phyloP scores from a whole-genome alignment of 768 basidiomycete species.

The Hemileccinum impolitum region DNA sequence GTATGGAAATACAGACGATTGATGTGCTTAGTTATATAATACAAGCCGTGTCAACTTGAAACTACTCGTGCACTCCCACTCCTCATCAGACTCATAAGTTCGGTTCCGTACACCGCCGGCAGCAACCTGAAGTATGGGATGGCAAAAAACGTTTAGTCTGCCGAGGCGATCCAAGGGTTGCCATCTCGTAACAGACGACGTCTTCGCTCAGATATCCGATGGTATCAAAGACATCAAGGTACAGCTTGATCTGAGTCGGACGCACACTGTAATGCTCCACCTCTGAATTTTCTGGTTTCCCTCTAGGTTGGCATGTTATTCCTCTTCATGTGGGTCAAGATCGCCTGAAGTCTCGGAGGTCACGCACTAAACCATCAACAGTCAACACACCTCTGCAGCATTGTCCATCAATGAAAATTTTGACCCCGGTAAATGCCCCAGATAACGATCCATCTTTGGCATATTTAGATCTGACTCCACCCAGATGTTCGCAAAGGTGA shows the following conservation, averaged over 20 bases:
- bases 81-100: too few species aligned
- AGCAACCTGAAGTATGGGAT: conserved; percentile 69
- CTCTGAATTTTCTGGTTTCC: too few species aligned
- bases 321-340: conserved; percentile 70
- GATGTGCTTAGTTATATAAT: conserved; percentile 3
- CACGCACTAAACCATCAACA: conserved; percentile 33
- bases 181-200: conserved; percentile 80
- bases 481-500: conserved; percentile 45
- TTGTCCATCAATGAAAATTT: conserved; percentile 88
- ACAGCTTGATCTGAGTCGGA: conserved; percentile 3
- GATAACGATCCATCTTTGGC: too few species aligned
- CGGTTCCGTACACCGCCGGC: not conserved
- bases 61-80: not conserved
- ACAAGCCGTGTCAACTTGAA: not conserved
- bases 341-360: not conserved
- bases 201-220: conserved; percentile 60
- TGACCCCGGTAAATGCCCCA: conserved; percentile 56
- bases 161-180: conserved; percentile 57
- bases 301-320: conserved; percentile 80
- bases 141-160: conserved; percentile 84
- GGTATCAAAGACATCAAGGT: conserved; percentile 70
- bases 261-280: not conserved
- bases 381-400: conserved; percentile 76
- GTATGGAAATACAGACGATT: conserved; percentile 30
- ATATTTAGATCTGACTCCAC: conserved; percentile 12